These are phyloP conservation scores for Penicillium arizonense DNA, from an alignment of 495 filamentous ascomycete genomes.

Conservation along the genomic window DNA sequence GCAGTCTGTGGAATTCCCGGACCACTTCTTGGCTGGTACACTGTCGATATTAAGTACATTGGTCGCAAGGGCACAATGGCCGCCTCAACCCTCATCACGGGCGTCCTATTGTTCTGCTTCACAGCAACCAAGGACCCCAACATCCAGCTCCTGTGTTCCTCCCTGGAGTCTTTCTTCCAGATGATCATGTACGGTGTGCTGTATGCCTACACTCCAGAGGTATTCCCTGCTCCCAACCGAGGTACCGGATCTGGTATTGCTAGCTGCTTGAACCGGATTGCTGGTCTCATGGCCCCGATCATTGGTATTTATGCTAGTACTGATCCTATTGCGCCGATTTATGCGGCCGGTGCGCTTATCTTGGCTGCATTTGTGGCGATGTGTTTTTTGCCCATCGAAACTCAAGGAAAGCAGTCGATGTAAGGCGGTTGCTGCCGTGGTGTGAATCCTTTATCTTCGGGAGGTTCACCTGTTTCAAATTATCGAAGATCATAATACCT, in stretches of 20 bases:
- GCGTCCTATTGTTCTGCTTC: conserved; percentile 51
- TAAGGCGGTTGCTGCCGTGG: conserved; percentile 12
- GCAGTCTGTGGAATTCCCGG: conserved; percentile 53
- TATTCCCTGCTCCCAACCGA: conserved; percentile 54
- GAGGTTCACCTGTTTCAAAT: no score
- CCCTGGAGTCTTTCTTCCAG: conserved; percentile 52
- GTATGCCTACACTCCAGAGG: conserved; percentile 56
- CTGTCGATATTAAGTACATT: conserved; percentile 48
- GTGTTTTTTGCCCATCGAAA: conserved; percentile 47
- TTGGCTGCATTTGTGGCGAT: conserved; percentile 44
- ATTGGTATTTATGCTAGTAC: conserved; percentile 43
- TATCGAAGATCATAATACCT: no score
- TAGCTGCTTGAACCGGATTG: conserved; percentile 50
- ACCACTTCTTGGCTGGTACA: conserved; percentile 43
- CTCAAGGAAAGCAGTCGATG: conserved; percentile 38
- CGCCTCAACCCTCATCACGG: conserved; percentile 46
- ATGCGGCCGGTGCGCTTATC: conserved; percentile 41
- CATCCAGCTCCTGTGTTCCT: conserved; percentile 46
- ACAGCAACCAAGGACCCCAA: conserved; percentile 41
- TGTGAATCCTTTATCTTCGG: no score
- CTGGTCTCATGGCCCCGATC: conserved; percentile 51
- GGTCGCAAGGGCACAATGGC: conserved; percentile 57
- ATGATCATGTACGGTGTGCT: conserved; percentile 56
- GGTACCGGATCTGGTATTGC: conserved; percentile 55
- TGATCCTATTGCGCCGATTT: conserved; percentile 43